A percentile compares a stretch with the other conserved stretches of the same genome.
Conservation (phyloP, 2,329 filamentous ascomycete genomes). For the Graphilbum sp. region DNA sequence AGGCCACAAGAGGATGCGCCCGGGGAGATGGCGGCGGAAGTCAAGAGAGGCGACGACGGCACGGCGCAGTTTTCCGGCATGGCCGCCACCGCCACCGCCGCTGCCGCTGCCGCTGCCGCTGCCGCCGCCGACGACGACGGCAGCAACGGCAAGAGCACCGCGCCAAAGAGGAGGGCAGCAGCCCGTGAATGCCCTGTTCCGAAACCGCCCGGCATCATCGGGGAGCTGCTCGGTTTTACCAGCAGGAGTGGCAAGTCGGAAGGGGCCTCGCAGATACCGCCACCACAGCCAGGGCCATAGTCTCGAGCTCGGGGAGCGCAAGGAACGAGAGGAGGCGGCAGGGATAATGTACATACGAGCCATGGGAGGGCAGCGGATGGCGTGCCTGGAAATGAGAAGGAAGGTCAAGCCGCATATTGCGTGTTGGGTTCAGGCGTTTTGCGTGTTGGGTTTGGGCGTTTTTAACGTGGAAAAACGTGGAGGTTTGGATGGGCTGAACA, state of each 20-base stretch:
- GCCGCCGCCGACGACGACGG: no score
- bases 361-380: no score
- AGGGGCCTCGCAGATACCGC: not conserved
- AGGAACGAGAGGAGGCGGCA: no score
- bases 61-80: conserved; percentile 29
- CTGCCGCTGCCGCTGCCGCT: conserved; percentile 20
- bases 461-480: no score
- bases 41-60: conserved; percentile 23
- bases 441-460: no score
- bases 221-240: conserved; percentile 43
- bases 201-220: conserved; percentile 56
- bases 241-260: not conserved
- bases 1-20: conserved; percentile 5
- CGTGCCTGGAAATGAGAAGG: no score
- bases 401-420: no score
- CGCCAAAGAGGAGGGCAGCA: conserved; percentile 20
- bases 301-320: no score
- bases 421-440: no score
- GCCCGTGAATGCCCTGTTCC: conserved; percentile 75
- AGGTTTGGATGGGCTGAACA: no score
- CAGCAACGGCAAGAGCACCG: not conserved
- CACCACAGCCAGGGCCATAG: no score
- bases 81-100: conserved; percentile 21
- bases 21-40: conserved; percentile 15
- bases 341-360: no score